Conservation (phyloP, 139 green algal genomes). For the Ostreobium quekettii region DNA sequence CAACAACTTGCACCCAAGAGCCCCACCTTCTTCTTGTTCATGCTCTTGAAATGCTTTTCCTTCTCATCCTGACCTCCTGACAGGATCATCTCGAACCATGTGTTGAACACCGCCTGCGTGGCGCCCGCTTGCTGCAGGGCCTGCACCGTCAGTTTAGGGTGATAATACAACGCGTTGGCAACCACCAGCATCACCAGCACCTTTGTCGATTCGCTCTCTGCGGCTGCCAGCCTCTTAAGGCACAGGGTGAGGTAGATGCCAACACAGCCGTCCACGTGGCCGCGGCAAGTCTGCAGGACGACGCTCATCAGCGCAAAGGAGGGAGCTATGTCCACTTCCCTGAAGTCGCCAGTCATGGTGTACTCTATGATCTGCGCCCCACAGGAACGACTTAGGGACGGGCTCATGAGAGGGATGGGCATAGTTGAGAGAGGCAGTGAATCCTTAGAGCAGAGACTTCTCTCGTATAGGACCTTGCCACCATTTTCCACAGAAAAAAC, state of each 20-base stretch:
- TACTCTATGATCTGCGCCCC: constrained; percentile 41
- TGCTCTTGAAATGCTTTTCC: constrained; percentile 52
- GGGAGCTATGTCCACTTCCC: constrained; percentile 54
- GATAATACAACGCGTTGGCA: constrained; percentile 87
- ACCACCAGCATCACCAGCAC: constrained; percentile 55
- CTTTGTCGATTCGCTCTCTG: constrained; percentile 34
- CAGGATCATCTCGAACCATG: constrained; percentile 62
- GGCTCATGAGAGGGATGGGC: too few species aligned
- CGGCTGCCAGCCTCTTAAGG: constrained; percentile 29
- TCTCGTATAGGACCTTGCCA: too few species aligned
- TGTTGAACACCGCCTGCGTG: constrained; percentile 32
- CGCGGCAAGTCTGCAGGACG: constrained; percentile 62
- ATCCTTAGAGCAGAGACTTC: too few species aligned
- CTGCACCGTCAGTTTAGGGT: constrained; percentile 56
- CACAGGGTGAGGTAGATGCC: constrained; percentile 55
- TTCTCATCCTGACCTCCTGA: constrained; percentile 31
- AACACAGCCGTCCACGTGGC: constrained; percentile 71
- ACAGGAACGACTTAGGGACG: too few species aligned
- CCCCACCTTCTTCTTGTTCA: constrained; percentile 71
- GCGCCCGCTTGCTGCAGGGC: constrained; percentile 38
- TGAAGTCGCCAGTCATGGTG: constrained; percentile 40
- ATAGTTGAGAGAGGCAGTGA: too few species aligned
- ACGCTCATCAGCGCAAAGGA: constrained; percentile 76
- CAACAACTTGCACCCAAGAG: too few species aligned
- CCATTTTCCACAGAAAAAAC: too few species aligned